phyloP scores from a whole-genome alignment of 2,329 filamentous ascomycete genomes.

The Sclerotinia spermophila region DNA sequence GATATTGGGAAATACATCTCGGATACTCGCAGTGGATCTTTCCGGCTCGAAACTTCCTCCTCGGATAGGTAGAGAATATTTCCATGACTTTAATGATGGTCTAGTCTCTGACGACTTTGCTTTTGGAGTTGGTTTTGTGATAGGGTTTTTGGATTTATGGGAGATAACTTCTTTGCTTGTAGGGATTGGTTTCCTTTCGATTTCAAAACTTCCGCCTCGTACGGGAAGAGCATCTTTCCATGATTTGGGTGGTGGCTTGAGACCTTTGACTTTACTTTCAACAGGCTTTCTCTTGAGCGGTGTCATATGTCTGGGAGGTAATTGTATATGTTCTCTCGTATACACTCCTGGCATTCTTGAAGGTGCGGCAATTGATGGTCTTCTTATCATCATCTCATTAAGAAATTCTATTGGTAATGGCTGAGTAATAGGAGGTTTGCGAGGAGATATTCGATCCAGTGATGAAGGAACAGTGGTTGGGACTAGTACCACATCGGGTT shows the following conservation, averaged over 20 bases:
- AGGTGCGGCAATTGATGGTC: constrained; percentile 19
- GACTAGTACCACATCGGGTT: constrained; percentile 27
- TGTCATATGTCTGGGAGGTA: background rate
- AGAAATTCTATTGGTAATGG: constrained; percentile 26
- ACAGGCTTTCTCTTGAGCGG: constrained; percentile 20
- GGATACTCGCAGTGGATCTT: background rate
- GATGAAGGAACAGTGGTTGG: constrained; percentile 27
- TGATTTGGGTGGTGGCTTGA: background rate
- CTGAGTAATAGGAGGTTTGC: constrained; percentile 25
- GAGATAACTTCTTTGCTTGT: background rate
- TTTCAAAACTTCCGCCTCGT: background rate
- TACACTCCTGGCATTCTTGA: background rate
- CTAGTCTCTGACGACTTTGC: background rate
- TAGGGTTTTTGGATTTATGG: background rate
- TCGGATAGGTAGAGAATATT: background rate
- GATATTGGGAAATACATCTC: constrained; percentile 5
- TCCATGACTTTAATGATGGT: constrained; percentile 1
- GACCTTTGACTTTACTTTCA: background rate
- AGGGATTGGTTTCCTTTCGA: background rate
- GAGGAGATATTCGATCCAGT: constrained; percentile 26
- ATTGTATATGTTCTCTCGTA: background rate
- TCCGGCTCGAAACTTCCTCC: background rate
- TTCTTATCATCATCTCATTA: constrained; percentile 20
- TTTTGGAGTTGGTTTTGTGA: background rate
- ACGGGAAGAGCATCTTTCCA: constrained; percentile 6